Evolutionary conservation across 768 basidiomycete genomes (phyloP).

Genomic region (Cyathus striatus): DNA sequence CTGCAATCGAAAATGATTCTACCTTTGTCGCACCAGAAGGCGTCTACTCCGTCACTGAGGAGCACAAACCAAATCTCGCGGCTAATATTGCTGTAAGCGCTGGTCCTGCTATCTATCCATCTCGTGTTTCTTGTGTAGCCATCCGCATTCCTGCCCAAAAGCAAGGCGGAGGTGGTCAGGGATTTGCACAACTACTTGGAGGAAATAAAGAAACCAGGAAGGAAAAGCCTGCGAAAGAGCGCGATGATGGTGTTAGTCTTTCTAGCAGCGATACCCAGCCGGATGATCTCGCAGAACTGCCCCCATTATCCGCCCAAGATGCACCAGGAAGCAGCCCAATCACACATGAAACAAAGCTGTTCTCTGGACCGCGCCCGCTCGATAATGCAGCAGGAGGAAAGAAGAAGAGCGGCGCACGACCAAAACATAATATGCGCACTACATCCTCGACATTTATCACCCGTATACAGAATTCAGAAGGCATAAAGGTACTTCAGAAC

Average conservation of each 20-base stretch:
- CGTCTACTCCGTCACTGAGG: slow-evolving; percentile 84
- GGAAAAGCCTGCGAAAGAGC: slow-evolving; percentile 46
- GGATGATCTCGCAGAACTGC: slow-evolving; percentile 45
- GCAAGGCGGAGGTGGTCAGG: slow-evolving; percentile 48
- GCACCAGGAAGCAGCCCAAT: slow-evolving; percentile 27
- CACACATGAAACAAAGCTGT: slow-evolving; percentile 46
- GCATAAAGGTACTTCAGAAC: slow-evolving; percentile 64
- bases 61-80: slow-evolving; percentile 61
- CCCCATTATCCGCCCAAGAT: slow-evolving; percentile 35
- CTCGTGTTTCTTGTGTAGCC: slow-evolving; percentile 55
- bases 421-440: slow-evolving; percentile 89
- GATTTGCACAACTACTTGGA: slow-evolving; percentile 63
- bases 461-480: slow-evolving; percentile 78
- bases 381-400: slow-evolving; percentile 43
- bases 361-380: slow-evolving; percentile 40
- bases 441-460: slow-evolving; percentile 93
- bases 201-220: slow-evolving; percentile 64
- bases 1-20: slow-evolving; percentile 71
- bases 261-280: slow-evolving; percentile 75
- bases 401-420: slow-evolving; percentile 59
- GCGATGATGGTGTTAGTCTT: slow-evolving; percentile 64
- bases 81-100: slow-evolving; percentile 34
- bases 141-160: slow-evolving; percentile 61
- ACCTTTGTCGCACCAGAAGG: slow-evolving; percentile 89
- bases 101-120: slow-evolving; percentile 43